Evolutionary conservation across 23 red algal genomes (phyloP), one percentile per base, ranked within the genome.

Genomic region (Agarophyton chilense): DNA sequence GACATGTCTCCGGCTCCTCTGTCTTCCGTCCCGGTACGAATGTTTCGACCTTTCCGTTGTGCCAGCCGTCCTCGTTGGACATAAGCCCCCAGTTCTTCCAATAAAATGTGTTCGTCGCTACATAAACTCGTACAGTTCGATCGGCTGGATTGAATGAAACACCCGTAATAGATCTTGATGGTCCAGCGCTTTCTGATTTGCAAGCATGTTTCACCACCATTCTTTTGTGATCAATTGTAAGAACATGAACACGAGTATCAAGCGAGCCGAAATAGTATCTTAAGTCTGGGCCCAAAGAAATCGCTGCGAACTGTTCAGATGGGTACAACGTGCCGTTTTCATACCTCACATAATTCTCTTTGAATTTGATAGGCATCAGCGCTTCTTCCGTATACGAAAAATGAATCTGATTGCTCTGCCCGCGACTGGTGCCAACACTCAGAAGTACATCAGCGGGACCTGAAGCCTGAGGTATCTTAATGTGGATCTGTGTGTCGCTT

Each of bases 111-210:
- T 81, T 82, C 0, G 76, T 75, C 24, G 74, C 60, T 35, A 82
- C 52, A 45, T 92, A 92, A 44, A 83, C 45, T 29, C 67, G 38
- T 31, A 82, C 39, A 19, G 25, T 41, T 72, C 11, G 45, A 19
- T 92, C 77, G 6, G 77, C 77, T 7, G 88, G 88, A 45, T 92
- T 92, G 63, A 92, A 92, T 24, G 88, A 79, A n/a, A 92, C 47
- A 22, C 66, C 84, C 25, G 84, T 77, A 34, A 84, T 84, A 16
- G 81, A 84, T 31, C 81, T 41, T 11, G 53, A 54, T 16, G 66
- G 52, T 22, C 88, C 88, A 31, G 79, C 77, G 29, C 77, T 61
- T 31, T 82, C 77, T 21, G 74, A 81, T 42, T 81, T 81, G 60
- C 88, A 92, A 40, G 52, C 42, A 16, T 44, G 39, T 12, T 79